Percentiles rank a stretch among this genome's conserved stretches.
Evolutionary conservation across 768 basidiomycete genomes (phyloP).

Genomic region (Dacryopinax primogenitus): DNA sequence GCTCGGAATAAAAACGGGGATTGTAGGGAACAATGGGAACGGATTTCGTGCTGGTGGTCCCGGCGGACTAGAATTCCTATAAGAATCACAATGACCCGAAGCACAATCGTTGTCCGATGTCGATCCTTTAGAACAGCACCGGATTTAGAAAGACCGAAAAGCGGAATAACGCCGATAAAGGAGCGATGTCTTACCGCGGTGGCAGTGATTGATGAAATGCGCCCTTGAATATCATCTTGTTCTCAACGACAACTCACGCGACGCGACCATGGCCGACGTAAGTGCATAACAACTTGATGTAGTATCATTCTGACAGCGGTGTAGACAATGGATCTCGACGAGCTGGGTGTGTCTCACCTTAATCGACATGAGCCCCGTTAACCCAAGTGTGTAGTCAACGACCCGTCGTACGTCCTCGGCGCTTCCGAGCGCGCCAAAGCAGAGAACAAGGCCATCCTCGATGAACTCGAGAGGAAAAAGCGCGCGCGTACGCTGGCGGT

Average conservation of each 20-base stretch:
- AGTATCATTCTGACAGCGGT: background rate
- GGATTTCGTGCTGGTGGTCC: no score
- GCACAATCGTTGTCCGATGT: background rate
- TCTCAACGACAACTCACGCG: background rate
- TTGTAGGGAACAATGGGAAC: no score
- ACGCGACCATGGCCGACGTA: background rate
- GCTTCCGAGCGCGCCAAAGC: conserved; percentile 29
- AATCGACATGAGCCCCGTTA: background rate
- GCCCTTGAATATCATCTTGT: background rate
- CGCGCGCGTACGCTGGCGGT: conserved; percentile 85
- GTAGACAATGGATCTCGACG: background rate
- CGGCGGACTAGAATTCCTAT: no score
- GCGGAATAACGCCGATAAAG: background rate
- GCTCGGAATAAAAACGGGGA: no score
- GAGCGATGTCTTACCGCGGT: background rate
- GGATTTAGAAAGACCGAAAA: background rate
- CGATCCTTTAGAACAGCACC: background rate
- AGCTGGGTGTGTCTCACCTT: background rate
- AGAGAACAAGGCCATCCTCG: conserved; percentile 65
- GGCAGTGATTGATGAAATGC: conserved; percentile 7
- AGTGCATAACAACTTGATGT: background rate
- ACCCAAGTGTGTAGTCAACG: conserved; percentile 12
- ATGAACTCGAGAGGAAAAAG: conserved; percentile 97
- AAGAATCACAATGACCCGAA: no score
- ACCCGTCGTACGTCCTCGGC: conserved; percentile 15